Evolutionary conservation across 768 basidiomycete species (phyloP).

Genomic region (Phaffia australis): DNA sequence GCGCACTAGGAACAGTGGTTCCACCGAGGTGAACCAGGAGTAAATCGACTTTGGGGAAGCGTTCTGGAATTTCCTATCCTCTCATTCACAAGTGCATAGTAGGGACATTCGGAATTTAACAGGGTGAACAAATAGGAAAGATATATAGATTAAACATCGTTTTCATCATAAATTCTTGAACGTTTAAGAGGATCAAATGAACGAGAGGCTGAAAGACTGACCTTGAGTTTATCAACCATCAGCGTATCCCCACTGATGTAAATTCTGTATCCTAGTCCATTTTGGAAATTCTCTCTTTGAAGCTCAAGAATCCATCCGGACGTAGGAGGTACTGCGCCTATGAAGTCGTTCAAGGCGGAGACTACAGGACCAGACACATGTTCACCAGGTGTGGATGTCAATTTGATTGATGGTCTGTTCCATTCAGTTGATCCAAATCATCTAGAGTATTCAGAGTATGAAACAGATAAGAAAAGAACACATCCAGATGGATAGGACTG

Average conservation of each 20-base stretch:
- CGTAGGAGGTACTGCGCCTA: constrained; percentile 34
- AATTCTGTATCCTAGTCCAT: constrained; percentile 30
- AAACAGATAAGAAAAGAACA: too few relatives aligned
- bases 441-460: too few relatives aligned
- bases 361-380: constrained; percentile 33
- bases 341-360: constrained; percentile 30
- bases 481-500: too few relatives aligned
- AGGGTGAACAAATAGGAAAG: too few relatives aligned
- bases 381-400: constrained; percentile 36
- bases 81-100: neutral
- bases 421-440: neutral
- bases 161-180: too few relatives aligned
- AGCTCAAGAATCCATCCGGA: constrained; percentile 36
- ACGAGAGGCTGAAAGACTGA: neutral
- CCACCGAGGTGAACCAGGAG: constrained; percentile 38
- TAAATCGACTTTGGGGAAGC: constrained; percentile 37
- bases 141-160: too few relatives aligned
- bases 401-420: constrained; percentile 25
- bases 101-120: too few relatives aligned
- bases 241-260: constrained; percentile 39
- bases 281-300: constrained; percentile 17
- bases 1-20: constrained; percentile 10
- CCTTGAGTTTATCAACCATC: constrained; percentile 36
- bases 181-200: neutral
- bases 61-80: constrained; percentile 33